A percentile compares a stretch with the other conserved stretches of the same genome.
phyloP scores from a whole-genome alignment of 2,329 filamentous ascomycete genomes.

The Penicillium sp. region DNA sequence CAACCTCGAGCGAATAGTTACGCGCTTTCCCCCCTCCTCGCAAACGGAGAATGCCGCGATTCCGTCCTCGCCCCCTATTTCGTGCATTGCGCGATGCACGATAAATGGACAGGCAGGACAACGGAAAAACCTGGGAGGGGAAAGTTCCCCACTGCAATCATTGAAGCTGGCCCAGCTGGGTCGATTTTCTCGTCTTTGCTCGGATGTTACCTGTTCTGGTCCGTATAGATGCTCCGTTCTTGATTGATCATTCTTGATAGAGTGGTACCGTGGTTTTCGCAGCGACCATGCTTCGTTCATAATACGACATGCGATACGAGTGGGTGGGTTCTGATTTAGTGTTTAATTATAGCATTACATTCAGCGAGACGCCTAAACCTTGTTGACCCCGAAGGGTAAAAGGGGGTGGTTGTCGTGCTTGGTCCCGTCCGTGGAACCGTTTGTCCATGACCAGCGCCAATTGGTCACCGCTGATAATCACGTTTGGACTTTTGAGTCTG shows the following conservation, averaged over 20 bases:
- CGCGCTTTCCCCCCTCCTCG: background rate
- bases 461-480: conserved; percentile 1
- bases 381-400: conserved; percentile 9
- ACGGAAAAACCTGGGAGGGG: background rate
- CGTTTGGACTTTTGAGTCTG: background rate
- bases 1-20: background rate
- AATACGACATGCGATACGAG: conserved; percentile 5
- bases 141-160: background rate
- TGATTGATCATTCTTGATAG: background rate
- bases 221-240: background rate
- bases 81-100: background rate
- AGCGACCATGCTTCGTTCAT: conserved; percentile 3
- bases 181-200: background rate
- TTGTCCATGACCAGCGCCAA: background rate
- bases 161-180: no score
- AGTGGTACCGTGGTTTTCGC: conserved; percentile 9
- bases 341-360: conserved; percentile 14
- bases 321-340: background rate
- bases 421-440: background rate
- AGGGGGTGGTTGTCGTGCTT: conserved; percentile 4
- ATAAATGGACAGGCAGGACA: background rate
- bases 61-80: conserved; percentile 1
- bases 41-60: background rate
- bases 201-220: background rate
- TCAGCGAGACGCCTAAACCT: background rate